Evolutionary conservation across 129 eudicot genomes (phyloP).

Genomic region (Ambrosia artemisiifolia): DNA sequence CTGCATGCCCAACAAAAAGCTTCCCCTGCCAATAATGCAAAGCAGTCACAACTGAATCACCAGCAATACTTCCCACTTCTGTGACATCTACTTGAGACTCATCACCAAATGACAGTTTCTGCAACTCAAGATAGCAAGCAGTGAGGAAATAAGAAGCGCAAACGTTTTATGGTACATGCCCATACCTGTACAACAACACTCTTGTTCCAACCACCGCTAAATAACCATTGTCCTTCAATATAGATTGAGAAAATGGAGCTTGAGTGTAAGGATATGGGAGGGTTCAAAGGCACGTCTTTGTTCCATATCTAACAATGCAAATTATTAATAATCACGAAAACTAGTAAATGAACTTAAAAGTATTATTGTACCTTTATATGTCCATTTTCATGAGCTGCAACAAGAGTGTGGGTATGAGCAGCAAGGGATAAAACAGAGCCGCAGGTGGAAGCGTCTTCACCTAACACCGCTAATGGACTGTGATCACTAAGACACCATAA

Average conservation of each 20-base stretch:
- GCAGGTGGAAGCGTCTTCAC: constrained; percentile 44
- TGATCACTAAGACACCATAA: constrained; percentile 89
- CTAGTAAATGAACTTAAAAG: background rate
- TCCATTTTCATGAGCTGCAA: constrained; percentile 78
- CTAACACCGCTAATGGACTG: constrained; percentile 67
- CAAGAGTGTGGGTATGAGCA: constrained; percentile 42
- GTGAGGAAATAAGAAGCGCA: background rate
- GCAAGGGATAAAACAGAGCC: constrained; percentile 66
- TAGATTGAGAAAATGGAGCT: constrained; percentile 60
- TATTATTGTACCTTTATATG: constrained; percentile 44
- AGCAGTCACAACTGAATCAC: constrained; percentile 68
- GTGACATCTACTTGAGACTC: constrained; percentile 41
- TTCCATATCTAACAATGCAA: constrained; percentile 53
- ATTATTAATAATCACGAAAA: background rate
- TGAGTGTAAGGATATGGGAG: constrained; percentile 46
- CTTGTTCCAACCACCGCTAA: constrained; percentile 89
- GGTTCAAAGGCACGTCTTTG: constrained; percentile 46
- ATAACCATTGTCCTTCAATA: constrained; percentile 69
- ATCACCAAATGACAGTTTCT: constrained; percentile 55
- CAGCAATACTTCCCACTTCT: constrained; percentile 54
- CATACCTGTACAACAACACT: constrained; percentile 58
- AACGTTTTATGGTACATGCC: background rate
- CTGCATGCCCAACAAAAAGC: constrained; percentile 81
- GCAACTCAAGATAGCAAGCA: constrained; percentile 12
- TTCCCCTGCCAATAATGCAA: constrained; percentile 57